Conservation (phyloP, 1,284 basidiomycete genomes). For the Apiotrichum veenhuisii region DNA sequence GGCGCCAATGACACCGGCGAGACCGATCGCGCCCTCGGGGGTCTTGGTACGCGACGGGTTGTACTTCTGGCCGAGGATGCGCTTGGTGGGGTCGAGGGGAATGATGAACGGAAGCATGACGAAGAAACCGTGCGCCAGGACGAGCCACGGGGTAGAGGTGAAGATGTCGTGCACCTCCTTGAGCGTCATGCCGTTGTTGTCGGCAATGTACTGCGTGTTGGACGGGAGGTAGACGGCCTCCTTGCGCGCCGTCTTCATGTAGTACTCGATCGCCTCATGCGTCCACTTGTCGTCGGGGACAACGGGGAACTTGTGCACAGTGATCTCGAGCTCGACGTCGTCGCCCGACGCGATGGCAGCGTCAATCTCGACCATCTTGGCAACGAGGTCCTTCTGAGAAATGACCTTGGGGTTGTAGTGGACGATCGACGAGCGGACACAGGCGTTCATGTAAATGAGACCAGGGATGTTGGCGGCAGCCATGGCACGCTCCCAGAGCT, state of each 20-base stretch:
- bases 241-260: constrained; percentile 49
- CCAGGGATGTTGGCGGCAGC: constrained; percentile 45
- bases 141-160: constrained; percentile 22
- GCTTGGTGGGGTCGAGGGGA: constrained; percentile 28
- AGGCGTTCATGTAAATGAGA: constrained; percentile 55
- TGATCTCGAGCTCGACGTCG: constrained; percentile 53
- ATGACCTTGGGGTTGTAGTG: constrained; percentile 55
- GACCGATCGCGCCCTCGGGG: constrained; percentile 57
- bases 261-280: constrained; percentile 57
- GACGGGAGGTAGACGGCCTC: constrained; percentile 62
- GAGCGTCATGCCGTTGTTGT: constrained; percentile 52
- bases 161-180: constrained; percentile 17
- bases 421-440: constrained; percentile 60
- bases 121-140: constrained; percentile 26
- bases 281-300: constrained; percentile 62
- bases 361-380: constrained; percentile 38
- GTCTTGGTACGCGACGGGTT: constrained; percentile 49
- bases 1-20: constrained; percentile 52
- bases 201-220: constrained; percentile 63
- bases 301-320: constrained; percentile 60
- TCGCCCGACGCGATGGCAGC: constrained; percentile 17
- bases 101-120: constrained; percentile 27
- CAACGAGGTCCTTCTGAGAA: constrained; percentile 51
- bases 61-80: constrained; percentile 48
- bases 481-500: constrained; percentile 56